A percentile compares a stretch with the other conserved stretches of the same genome.
Conservation (phyloP, 371 early-diverging fungal genomes). For the Circinella minor region DNA sequence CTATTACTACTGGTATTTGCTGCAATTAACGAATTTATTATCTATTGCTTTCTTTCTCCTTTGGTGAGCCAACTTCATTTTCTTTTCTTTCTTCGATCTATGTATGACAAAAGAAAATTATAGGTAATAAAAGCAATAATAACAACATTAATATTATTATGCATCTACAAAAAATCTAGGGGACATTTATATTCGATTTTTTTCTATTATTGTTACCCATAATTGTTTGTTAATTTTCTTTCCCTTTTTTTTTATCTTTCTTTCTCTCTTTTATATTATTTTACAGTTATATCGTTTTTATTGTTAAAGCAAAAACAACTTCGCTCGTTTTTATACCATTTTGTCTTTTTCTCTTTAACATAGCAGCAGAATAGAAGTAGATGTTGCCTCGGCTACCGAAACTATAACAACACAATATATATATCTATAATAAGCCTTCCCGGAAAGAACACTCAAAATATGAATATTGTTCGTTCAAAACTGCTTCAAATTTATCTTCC, state of each 20-base stretch:
- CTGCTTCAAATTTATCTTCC: conserved; percentile 25
- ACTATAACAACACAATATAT: background rate
- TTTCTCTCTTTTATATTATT: conserved; percentile 6
- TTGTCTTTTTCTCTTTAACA: background rate
- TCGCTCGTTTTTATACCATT: background rate
- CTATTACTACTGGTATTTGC: too few species aligned
- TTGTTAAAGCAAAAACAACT: too few species aligned
- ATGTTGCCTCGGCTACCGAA: conserved; percentile 8
- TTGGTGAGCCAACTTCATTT: background rate
- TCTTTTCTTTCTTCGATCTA: conserved; percentile 5
- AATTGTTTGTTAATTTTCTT: too few species aligned
- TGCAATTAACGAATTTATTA: background rate
- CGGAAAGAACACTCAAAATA: background rate
- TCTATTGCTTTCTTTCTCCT: background rate
- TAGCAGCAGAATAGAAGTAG: background rate
- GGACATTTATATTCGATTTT: too few species aligned
- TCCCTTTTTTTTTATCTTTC: conserved; percentile 7
- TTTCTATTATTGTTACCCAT: too few species aligned
- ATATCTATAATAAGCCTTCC: too few species aligned
- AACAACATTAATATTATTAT: too few species aligned
- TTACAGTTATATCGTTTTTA: background rate
- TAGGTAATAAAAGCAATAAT: background rate
- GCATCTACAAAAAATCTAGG: too few species aligned
- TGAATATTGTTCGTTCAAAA: conserved; percentile 24
- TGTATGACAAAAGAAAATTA: background rate